phyloP scores from a whole-genome alignment of 305 asterid genomes.

The Fraxinus velutina region DNA sequence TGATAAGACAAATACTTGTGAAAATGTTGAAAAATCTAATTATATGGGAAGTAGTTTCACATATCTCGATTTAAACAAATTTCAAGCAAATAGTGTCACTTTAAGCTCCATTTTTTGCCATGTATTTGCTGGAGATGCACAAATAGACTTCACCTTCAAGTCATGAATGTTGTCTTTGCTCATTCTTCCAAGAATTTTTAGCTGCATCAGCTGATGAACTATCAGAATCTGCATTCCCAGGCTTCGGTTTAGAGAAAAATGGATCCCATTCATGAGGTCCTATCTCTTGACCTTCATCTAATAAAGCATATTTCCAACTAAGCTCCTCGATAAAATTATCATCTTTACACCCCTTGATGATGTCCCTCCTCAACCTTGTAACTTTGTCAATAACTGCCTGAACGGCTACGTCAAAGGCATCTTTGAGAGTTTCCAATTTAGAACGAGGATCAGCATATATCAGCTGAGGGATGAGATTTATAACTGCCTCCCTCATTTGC shows the following conservation, averaged over 20 bases:
- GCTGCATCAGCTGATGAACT: slow-evolving; percentile 52
- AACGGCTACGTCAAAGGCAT: slow-evolving; percentile 80
- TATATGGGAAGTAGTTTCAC: slow-evolving; percentile 1
- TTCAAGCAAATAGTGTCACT: background rate
- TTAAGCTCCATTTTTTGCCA: background rate
- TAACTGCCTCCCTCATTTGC: slow-evolving; percentile 70
- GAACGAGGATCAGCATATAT: slow-evolving; percentile 77
- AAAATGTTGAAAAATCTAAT: background rate
- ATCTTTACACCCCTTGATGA: slow-evolving; percentile 47
- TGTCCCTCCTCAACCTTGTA: slow-evolving; percentile 60
- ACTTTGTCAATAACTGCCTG: slow-evolving; percentile 59
- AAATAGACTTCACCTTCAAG: background rate
- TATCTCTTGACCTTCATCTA: slow-evolving; percentile 46
- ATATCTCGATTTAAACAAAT: slow-evolving; percentile 1
- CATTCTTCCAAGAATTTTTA: slow-evolving; percentile 53
- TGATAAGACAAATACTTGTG: background rate
- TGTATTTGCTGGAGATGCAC: background rate
- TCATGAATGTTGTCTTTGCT: slow-evolving; percentile 44
- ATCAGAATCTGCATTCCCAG: slow-evolving; percentile 32
- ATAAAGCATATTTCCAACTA: slow-evolving; percentile 70
- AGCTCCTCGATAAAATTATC: slow-evolving; percentile 52
- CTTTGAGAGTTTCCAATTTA: slow-evolving; percentile 57
- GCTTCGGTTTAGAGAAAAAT: slow-evolving; percentile 50
- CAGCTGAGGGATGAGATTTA: slow-evolving; percentile 65
- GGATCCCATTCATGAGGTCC: slow-evolving; percentile 88